phyloP scores from a whole-genome alignment of 2,329 filamentous ascomycete genomes.

The Monilinia fructigena region DNA sequence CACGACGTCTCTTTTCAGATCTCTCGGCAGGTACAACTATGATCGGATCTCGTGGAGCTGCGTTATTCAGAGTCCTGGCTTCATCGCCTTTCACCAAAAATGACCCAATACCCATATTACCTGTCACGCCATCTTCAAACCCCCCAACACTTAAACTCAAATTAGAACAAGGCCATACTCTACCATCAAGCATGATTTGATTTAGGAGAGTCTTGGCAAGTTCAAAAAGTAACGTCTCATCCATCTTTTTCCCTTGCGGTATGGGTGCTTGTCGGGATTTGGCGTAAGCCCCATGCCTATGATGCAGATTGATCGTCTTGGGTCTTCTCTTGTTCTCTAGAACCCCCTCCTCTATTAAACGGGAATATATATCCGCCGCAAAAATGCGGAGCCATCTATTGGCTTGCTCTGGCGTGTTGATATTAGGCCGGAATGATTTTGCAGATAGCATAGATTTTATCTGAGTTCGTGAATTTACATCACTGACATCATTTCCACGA shows the following conservation, averaged over 20 bases:
- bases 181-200: conserved; percentile 75
- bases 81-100: conserved; percentile 80
- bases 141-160: conserved; percentile 85
- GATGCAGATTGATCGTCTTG: conserved; percentile 80
- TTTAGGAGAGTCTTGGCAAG: conserved; percentile 73
- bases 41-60: conserved; percentile 29
- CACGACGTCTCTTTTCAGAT: conserved; percentile 39
- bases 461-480: conserved; percentile 86
- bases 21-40: conserved; percentile 29
- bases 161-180: conserved; percentile 88
- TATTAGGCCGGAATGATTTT: conserved; percentile 86
- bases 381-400: conserved; percentile 88
- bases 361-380: conserved; percentile 82
- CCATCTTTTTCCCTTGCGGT: conserved; percentile 69
- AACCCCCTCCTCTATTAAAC: conserved; percentile 87
- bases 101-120: conserved; percentile 80
- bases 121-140: conserved; percentile 82
- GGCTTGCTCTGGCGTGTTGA: conserved; percentile 75
- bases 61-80: conserved; percentile 52
- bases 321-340: conserved; percentile 84
- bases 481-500: conserved; percentile 79
- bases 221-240: conserved; percentile 70
- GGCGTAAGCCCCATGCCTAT: conserved; percentile 70
- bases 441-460: conserved; percentile 98
- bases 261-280: conserved; percentile 76